These are phyloP conservation scores for Naganishia friedmannii DNA, from an alignment of 768 basidiomycete genomes.

Conservation along the genomic window DNA sequence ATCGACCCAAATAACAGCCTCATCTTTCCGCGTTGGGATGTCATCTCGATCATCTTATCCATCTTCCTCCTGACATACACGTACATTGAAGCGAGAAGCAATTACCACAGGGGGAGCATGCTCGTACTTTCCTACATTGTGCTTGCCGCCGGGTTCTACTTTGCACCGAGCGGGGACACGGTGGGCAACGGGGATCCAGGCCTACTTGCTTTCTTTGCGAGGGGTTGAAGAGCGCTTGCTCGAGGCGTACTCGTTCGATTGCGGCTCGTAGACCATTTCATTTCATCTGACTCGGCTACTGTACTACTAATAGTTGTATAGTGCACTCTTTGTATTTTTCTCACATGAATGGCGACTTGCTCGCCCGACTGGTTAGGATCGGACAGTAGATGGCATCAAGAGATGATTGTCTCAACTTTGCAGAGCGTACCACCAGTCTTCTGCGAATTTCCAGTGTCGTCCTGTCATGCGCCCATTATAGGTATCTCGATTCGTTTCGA, in stretches of 20 bases:
- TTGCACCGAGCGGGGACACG: conserved; percentile 53
- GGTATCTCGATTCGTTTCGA: too few species aligned
- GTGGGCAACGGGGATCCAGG: conserved; percentile 3
- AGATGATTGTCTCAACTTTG: background rate
- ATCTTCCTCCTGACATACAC: conserved; percentile 98
- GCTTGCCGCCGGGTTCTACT: conserved; percentile 86
- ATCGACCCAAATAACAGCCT: conserved; percentile 58
- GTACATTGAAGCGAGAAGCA: conserved; percentile 97
- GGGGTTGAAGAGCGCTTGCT: too few species aligned
- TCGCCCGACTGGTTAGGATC: too few species aligned
- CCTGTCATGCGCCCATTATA: too few species aligned
- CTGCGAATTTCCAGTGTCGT: too few species aligned
- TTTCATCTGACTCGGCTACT: too few species aligned
- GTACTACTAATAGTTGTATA: background rate
- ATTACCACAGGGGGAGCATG: conserved; percentile 95
- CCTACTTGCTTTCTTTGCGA: background rate
- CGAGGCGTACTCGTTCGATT: too few species aligned
- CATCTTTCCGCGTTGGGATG: conserved; percentile 98
- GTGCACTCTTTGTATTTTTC: background rate
- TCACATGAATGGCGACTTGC: too few species aligned
- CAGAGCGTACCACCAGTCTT: background rate
- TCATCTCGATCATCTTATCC: conserved; percentile 85
- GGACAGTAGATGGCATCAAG: too few species aligned
- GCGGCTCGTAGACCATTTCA: too few species aligned
- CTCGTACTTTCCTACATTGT: conserved; percentile 95